Percentiles rank a stretch among this genome's conserved stretches.
Conservation (phyloP, 768 basidiomycete genomes). For the Mycena polygramma region DNA sequence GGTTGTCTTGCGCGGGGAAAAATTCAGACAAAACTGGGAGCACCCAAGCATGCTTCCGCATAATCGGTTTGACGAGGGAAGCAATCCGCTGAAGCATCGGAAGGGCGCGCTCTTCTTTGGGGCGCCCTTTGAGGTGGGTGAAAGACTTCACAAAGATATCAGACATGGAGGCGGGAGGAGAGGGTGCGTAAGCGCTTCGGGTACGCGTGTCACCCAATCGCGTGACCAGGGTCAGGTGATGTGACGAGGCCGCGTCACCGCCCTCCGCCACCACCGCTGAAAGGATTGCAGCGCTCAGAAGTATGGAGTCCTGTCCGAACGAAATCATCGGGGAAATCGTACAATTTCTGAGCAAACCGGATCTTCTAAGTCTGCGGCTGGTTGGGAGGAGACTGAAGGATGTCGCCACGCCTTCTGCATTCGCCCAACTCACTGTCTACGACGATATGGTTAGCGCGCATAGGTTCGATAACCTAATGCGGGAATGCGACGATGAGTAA, state of each 20-base stretch:
- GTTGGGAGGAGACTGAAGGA: constrained; percentile 19
- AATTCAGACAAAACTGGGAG: constrained; percentile 89
- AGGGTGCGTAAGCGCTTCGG: background rate
- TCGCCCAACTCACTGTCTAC: constrained; percentile 4
- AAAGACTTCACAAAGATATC: constrained; percentile 74
- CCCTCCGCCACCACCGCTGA: too few relatives aligned
- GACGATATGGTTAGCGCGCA: constrained; percentile 19
- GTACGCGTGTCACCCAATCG: background rate
- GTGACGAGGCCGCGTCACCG: background rate
- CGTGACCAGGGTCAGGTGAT: background rate
- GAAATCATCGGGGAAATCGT: constrained; percentile 21
- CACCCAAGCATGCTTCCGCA: constrained; percentile 87
- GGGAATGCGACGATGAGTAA: constrained; percentile 24
- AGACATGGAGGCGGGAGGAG: constrained; percentile 11
- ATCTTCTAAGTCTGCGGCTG: constrained; percentile 18
- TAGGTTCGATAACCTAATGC: constrained; percentile 9
- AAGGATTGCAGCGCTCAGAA: too few relatives aligned
- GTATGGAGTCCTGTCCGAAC: constrained; percentile 26
- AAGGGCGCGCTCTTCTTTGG: constrained; percentile 77
- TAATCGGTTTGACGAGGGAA: constrained; percentile 92
- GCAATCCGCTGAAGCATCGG: constrained; percentile 76
- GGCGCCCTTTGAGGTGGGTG: constrained; percentile 77
- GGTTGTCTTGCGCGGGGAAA: constrained; percentile 79
- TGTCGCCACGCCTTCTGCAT: constrained; percentile 18
- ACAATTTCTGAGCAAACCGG: background rate